A percentile compares a stretch with the other conserved stretches of the same genome.
phyloP scores from a whole-genome alignment of 1,284 basidiomycete species.

The Nidula niveotomentosa region DNA sequence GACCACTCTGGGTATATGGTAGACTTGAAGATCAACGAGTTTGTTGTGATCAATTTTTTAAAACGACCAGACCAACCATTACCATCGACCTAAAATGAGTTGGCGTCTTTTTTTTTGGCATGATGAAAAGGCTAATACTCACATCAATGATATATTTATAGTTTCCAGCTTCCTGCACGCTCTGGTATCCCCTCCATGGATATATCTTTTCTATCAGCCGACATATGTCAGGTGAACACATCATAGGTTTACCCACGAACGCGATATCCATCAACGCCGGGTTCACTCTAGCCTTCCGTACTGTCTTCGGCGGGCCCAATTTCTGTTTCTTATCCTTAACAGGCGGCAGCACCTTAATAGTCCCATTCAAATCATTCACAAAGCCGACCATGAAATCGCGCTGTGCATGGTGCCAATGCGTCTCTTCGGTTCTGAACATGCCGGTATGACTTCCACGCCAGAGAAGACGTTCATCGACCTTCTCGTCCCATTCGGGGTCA shows the following conservation, averaged over 20 bases:
- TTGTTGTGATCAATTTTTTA: conserved; percentile 46
- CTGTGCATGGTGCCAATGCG: conserved; percentile 34
- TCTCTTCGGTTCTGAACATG: conserved; percentile 36
- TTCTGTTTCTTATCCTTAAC: conserved; percentile 17
- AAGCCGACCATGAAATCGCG: conserved; percentile 31
- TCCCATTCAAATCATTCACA: conserved; percentile 30
- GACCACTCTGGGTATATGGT: conserved; percentile 68
- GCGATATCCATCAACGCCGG: conserved; percentile 45
- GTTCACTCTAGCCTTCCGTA: conserved; percentile 25
- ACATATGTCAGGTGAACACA: conserved; percentile 43
- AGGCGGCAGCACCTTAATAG: conserved; percentile 25
- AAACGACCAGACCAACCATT: conserved; percentile 58
- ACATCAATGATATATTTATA: conserved; percentile 72
- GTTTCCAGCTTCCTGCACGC: conserved; percentile 43
- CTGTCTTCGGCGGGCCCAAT: conserved; percentile 16
- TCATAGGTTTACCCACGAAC: conserved; percentile 49
- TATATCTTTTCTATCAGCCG: conserved; percentile 39
- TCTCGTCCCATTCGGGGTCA: conserved; percentile 57
- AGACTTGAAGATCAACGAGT: conserved; percentile 54
- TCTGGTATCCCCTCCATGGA: conserved; percentile 45
- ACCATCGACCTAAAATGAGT: conserved; percentile 41
- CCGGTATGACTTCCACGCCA: conserved; percentile 74
- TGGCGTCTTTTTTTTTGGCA: background rate
- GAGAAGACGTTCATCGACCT: conserved; percentile 50
- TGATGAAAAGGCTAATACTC: background rate